Evolutionary conservation across 2,329 filamentous ascomycete species (phyloP).

Genomic region (Tolypocladium endophyticum): DNA sequence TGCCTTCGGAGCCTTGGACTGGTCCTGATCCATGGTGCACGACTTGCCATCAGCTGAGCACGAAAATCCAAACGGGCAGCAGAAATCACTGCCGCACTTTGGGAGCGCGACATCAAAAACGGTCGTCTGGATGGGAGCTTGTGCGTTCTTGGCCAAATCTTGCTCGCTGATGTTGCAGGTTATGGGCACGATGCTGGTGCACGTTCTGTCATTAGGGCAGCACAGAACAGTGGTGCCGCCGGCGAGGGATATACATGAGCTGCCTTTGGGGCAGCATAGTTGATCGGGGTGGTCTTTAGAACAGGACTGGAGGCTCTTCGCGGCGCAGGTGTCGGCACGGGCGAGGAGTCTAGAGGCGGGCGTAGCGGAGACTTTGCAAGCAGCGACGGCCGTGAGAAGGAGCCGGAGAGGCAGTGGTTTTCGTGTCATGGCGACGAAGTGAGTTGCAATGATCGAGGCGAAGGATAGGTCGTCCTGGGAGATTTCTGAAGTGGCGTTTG

Average conservation of each 20-base stretch:
- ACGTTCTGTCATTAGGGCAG: conserved; percentile 50
- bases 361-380: background rate
- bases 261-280: conserved; percentile 53
- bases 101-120: conserved; percentile 45
- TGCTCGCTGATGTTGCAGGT: conserved; percentile 53
- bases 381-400: conserved; percentile 2
- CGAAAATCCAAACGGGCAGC: conserved; percentile 64
- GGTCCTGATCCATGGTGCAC: conserved; percentile 44
- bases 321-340: conserved; percentile 39
- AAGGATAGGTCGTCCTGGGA: no score
- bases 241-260: conserved; percentile 50
- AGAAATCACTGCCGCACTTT: conserved; percentile 45
- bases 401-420: conserved; percentile 2
- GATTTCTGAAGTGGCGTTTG: background rate
- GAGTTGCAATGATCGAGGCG: background rate
- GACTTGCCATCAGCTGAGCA: conserved; percentile 37
- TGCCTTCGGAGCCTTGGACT: conserved; percentile 27
- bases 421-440: background rate
- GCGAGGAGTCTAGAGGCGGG: conserved; percentile 24
- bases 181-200: conserved; percentile 51
- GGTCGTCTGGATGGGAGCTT: conserved; percentile 55
- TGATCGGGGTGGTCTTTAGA: conserved; percentile 43
- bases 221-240: conserved; percentile 59
- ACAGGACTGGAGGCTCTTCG: conserved; percentile 40
- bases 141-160: conserved; percentile 44